Evolutionary conservation across 495 filamentous ascomycete species (phyloP).

Genomic region (Hypoxylon crocopeplum): DNA sequence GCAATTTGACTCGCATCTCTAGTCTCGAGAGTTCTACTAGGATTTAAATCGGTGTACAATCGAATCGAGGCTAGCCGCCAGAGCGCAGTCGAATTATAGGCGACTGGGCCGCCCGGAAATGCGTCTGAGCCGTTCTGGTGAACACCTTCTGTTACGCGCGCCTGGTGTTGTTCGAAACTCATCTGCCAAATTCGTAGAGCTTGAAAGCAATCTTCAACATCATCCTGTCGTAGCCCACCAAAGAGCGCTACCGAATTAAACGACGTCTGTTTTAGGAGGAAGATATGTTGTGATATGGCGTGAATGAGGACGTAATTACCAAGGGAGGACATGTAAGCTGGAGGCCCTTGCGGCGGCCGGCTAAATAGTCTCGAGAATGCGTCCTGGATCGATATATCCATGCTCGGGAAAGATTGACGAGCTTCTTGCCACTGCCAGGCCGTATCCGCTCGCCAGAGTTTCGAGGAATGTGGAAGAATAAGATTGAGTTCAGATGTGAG

Average conservation of each 20-base stretch:
- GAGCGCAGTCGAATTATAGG: conserved; percentile 72
- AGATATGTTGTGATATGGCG: conserved; percentile 73
- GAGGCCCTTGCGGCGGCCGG: conserved; percentile 52
- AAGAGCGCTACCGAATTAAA: conserved; percentile 53
- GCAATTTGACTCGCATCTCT: conserved; percentile 68
- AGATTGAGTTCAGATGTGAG: conserved; percentile 68
- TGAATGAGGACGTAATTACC: conserved; percentile 74
- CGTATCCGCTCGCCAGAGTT: conserved; percentile 59
- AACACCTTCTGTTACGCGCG: conserved; percentile 46
- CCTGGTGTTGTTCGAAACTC: conserved; percentile 63
- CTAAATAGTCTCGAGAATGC: conserved; percentile 57
- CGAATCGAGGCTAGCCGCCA: conserved; percentile 71
- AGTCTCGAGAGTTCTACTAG: conserved; percentile 66
- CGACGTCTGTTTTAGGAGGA: conserved; percentile 66
- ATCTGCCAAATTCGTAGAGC: conserved; percentile 69
- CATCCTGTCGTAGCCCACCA: conserved; percentile 57
- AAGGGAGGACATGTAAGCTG: conserved; percentile 63
- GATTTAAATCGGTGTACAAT: conserved; percentile 69
- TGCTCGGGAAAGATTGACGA: conserved; percentile 48
- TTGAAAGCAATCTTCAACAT: conserved; percentile 63
- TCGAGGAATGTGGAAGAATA: conserved; percentile 62
- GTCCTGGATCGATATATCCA: conserved; percentile 58
- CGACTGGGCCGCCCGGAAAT: conserved; percentile 64
- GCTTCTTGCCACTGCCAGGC: conserved; percentile 59
- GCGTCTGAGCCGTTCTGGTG: conserved; percentile 45